These are phyloP conservation scores for Emmonsiellopsis sp. DNA, from an alignment of 2,329 filamentous ascomycete genomes.

Conservation along the genomic window DNA sequence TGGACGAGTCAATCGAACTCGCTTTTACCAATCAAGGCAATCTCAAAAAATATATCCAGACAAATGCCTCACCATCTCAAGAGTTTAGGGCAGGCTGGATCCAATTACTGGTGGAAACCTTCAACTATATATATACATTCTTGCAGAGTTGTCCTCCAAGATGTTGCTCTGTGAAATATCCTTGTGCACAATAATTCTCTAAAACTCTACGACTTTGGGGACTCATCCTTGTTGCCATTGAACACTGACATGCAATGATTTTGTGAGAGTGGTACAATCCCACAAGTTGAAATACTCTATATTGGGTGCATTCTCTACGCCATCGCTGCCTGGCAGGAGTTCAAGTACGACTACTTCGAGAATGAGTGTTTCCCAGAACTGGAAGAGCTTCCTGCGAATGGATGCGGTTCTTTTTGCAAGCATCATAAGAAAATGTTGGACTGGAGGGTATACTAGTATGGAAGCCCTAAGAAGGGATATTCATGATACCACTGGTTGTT, in stretches of 20 bases:
- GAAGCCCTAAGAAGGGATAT: conserved; percentile 6
- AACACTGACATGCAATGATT: background rate
- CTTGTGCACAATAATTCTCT: background rate
- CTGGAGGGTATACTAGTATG: conserved; percentile 7
- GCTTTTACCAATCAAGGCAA: background rate
- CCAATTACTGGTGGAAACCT: background rate
- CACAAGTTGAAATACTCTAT: background rate
- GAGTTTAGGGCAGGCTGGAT: background rate
- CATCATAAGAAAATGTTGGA: conserved; percentile 7
- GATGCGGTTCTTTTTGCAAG: conserved; percentile 3
- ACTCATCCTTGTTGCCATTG: background rate
- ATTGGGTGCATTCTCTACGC: background rate
- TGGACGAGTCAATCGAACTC: background rate
- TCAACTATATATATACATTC: background rate
- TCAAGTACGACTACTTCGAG: conserved; percentile 7
- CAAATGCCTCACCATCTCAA: background rate
- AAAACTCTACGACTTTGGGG: background rate
- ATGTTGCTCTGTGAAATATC: background rate
- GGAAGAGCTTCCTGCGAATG: conserved; percentile 3
- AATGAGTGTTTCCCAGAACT: conserved; percentile 4
- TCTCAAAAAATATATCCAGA: background rate
- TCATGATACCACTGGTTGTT: background rate
- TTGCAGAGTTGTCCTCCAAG: background rate
- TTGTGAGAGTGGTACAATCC: background rate
- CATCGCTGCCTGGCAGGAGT: conserved; percentile 3